Base-by-base conservation (phyloP, 2,329 filamentous ascomycete genomes). In the Verticillium albo-atrum region DNA sequence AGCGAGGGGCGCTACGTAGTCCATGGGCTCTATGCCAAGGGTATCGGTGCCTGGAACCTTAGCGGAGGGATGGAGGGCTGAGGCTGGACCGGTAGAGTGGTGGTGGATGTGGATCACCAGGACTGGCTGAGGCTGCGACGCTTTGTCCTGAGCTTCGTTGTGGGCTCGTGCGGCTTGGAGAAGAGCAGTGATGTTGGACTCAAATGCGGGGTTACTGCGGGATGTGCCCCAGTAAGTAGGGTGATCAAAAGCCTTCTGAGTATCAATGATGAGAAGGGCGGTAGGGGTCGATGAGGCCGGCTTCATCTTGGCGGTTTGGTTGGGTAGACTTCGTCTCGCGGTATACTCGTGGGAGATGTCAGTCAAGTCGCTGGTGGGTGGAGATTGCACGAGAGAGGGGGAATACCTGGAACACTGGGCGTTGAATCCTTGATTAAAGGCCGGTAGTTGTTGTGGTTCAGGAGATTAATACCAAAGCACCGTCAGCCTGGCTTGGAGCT, bases 181-280 rank as follows among this genome's bases (percentile, higher is more conserved):
- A 1, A 82, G 68, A 1, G 67, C 60, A n/a, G 67, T 58, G 47
- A 78, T 65, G 62, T 81, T 81, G 12, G 61, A 53, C 64, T 82
- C 77, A 53, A 78, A 79, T 20, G 64, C 55, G 3, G 76, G 77
- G 55, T 78, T 81, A 58, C 76, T 79, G 52, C 78, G 75, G 9
- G 68, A 63, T 5, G 68, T 64, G 10, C 77, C 76, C 73, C 74
- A 79, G 64, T 74, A 67, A 3, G 72, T 71, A 12, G 67, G 69
- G 35, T 76, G 68, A 17, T 63, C 67, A 66, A 82, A 77, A 52
- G 66, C 78, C 26, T 72, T 65, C 67, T 81, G 79, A 42, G 78
- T 75, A 67, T 82, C 79, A 57, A 82, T 78, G 12, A 82, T 66
- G 56, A 82, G 70, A 34, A 82, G 70, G 6, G 75, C 77, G 1